Conservation (phyloP, 257 asterid species). For the Solanum sejunctum region DNA sequence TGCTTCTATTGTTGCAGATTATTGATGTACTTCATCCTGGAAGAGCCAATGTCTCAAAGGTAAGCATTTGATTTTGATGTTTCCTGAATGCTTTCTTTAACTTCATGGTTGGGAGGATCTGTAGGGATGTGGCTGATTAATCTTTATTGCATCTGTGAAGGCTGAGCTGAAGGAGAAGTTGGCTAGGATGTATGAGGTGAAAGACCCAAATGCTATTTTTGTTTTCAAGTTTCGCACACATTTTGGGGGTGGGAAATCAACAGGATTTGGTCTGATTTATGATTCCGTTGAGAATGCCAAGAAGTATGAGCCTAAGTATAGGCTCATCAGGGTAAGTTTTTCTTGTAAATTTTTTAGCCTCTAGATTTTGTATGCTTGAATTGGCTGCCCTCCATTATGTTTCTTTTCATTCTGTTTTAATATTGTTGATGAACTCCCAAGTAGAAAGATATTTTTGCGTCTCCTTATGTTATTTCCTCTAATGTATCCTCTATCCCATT, state of each 20-base stretch:
- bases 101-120: background rate
- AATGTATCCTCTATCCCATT: background rate
- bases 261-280: constrained; percentile 12
- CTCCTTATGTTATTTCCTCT: background rate
- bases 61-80: background rate
- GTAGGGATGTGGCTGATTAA: background rate
- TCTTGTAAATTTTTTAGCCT: background rate
- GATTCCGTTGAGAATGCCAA: constrained; percentile 11
- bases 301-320: constrained; percentile 12
- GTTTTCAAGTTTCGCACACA: constrained; percentile 12
- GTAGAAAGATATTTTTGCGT: background rate
- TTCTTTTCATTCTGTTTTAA: background rate
- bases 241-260: constrained; percentile 12
- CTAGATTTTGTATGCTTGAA: background rate
- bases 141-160: background rate
- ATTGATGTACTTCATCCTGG: constrained; percentile 14
- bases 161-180: constrained; percentile 8
- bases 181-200: constrained; percentile 10
- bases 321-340: constrained; percentile 10
- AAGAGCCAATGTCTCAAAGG: constrained; percentile 13
- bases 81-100: background rate
- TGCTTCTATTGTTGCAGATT: background rate
- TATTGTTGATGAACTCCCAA: background rate
- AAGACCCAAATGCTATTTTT: constrained; percentile 7
- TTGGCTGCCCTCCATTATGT: background rate